Base-by-base conservation (phyloP, 257 asterid genomes). In the Echium plantagineum region DNA sequence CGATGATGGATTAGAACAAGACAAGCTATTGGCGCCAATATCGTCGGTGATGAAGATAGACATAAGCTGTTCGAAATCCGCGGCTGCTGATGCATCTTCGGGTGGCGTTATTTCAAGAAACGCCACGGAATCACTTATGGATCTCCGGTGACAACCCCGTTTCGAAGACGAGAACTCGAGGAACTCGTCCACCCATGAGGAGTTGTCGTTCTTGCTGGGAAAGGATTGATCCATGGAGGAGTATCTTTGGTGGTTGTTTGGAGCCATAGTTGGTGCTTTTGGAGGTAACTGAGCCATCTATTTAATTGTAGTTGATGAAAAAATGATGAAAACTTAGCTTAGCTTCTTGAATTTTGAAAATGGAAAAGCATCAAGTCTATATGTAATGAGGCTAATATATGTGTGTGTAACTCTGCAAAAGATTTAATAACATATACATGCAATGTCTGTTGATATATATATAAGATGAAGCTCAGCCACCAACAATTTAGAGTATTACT, bases 201-300 rank as follows among this genome's bases (percentile, higher is more conserved):
- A 22, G 26, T 63, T 9, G 46, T 6, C 9, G 1, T 49, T n/a
- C n/a, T n/a, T 52, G 10, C 58, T 55, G 52, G 63, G 47, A 0
- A 72, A 54, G 16, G 68, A 59, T 2, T 54, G 66, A 21, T 82
- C 87, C 76, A 72, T 30, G 19, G 83, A 57, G 16, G 66, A 53
- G 24, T 19, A 26, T 38, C 73, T 85, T 15, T 63, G 87, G 52
- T 55, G 85, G 12, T 85, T 30, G 57, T 69, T 82, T 15, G 77
- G 75, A 7, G 75, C 62, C 75, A 83, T 62, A 74, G 63, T 81
- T 17, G 97, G 97, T 46, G 61, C 89, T 76, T 81, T 86, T 17
- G 97, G 97, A 60, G 97, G 97, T 64, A 86, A 74, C 7, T 89
- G 97, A 42, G 97, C 93, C 97, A 89, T 86, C 20, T 15, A 24